Evolutionary conservation across 2,329 filamentous ascomycete genomes (phyloP), one percentile per base, ranked within the genome.

Genomic region (Alternaria alternata): DNA sequence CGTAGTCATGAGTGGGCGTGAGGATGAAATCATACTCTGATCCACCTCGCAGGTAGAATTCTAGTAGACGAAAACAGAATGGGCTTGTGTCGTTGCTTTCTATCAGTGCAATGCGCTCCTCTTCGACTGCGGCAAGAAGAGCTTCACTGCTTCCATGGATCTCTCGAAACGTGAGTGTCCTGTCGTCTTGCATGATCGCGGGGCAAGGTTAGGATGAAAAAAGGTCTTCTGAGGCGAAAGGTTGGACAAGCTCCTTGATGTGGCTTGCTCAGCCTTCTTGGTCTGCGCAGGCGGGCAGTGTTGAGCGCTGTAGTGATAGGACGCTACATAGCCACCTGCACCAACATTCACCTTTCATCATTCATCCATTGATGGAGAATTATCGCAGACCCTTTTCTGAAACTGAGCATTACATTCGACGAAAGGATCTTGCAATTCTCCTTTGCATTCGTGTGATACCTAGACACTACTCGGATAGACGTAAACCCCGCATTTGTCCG

Each of bases 321-420:
- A 38, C 46, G 46, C 46, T 32, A 26, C 24, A 18, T 11, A 28
- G 8, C 24, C 24, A 44, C 9, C 42, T 44, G 14, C 24, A 11
- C 7, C 42, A n/a, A 28, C 24, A 28, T 24, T 2, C 12, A 11
- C 0, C 39, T 20, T 22, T 18, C 18, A 22, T 24, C 20, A 3
- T 2, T 4, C 20, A 0, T 42, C 9, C 14, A 18, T 3, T 14
- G 41, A 28, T n/a, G 3, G 4, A 22, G 7, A 5, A 41, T 12
- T 1, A 1, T 20, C 3, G 3, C 7, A 9, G 38, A 5, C 1
- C 4, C 4, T 20, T 12, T 2, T 12, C 4, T 5, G 5, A 20
- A 16, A 2, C 41, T 28, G 41, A 28, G 14, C 3, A 28, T 12
- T n/a, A 44, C 1, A n/a, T n/a, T 3, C 9, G 7, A 24, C 1